These are phyloP conservation scores for Diatrype stigma DNA, from an alignment of 2,329 filamentous ascomycete species.

Conservation along the genomic window DNA sequence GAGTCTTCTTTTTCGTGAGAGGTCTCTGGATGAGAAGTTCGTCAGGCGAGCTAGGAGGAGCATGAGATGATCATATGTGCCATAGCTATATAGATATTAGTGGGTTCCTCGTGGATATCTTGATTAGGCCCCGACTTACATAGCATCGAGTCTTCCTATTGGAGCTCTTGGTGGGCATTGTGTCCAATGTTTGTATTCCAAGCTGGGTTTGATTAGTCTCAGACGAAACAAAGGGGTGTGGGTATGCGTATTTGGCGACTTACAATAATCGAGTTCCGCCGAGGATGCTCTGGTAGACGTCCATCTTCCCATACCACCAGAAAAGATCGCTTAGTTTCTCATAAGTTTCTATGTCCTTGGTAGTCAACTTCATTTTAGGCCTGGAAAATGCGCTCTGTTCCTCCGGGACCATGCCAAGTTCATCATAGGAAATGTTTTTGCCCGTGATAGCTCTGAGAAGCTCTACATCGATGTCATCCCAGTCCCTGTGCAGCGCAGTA, in stretches of 20 bases:
- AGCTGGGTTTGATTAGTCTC: constrained; percentile 42
- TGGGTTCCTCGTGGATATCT: background rate
- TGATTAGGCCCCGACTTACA: constrained; percentile 40
- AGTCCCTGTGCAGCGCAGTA: constrained; percentile 26
- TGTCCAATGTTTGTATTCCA: constrained; percentile 78
- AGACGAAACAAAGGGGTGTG: constrained; percentile 1
- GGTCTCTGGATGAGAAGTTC: constrained; percentile 73
- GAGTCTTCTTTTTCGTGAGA: constrained; percentile 70
- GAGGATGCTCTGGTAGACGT: constrained; percentile 84
- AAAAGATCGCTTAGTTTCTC: constrained; percentile 81
- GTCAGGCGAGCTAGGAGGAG: constrained; percentile 76
- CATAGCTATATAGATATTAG: constrained; percentile 57
- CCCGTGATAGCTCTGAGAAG: constrained; percentile 43
- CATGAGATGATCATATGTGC: constrained; percentile 82
- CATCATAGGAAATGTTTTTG: constrained; percentile 50
- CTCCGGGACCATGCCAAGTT: constrained; percentile 37
- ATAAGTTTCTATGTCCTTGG: constrained; percentile 71
- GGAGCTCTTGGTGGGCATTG: constrained; percentile 82
- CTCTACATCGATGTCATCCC: constrained; percentile 32
- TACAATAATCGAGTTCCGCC: constrained; percentile 83
- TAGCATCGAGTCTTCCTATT: constrained; percentile 70
- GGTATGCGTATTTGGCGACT: constrained; percentile 34
- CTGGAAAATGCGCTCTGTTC: constrained; percentile 23
- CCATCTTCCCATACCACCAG: constrained; percentile 97
- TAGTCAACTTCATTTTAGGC: constrained; percentile 34